A percentile compares a stretch with the other conserved stretches of the same genome.
phyloP scores from a whole-genome alignment of 371 early-diverging fungal genomes.

The Mucor plumbeus region DNA sequence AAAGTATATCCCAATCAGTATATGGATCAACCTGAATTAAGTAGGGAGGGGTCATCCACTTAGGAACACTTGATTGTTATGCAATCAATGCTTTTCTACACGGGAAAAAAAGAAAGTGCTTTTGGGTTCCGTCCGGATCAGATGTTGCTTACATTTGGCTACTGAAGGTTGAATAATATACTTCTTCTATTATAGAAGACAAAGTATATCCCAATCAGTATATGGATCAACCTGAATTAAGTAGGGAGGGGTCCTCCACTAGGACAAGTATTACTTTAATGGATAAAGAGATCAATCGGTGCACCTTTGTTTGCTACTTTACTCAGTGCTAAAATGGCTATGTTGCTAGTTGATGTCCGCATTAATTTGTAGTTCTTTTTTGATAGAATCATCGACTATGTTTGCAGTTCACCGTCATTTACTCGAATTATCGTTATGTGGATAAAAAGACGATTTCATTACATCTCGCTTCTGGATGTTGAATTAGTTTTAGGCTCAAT shows the following conservation, averaged over 20 bases:
- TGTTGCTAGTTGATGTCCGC: conserved; percentile 1
- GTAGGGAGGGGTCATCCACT: background rate
- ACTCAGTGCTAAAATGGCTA: background rate
- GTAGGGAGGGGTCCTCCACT: background rate
- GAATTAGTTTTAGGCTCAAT: too few species aligned
- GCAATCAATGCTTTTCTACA: conserved; percentile 3
- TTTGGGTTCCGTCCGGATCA: conserved; percentile 5
- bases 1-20: conserved; percentile 7
- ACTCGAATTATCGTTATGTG: too few species aligned
- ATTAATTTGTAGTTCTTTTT: background rate
- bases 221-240: conserved; percentile 7
- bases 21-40: conserved; percentile 7
- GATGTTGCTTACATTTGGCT: conserved; percentile 9
- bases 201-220: conserved; percentile 7
- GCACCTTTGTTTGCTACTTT: conserved; percentile 7
- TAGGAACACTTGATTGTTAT: too few species aligned
- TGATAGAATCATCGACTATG: too few species aligned
- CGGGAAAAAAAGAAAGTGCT: conserved; percentile 6
- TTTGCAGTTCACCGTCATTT: too few species aligned
- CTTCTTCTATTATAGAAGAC: background rate
- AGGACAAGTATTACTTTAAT: conserved; percentile 6
- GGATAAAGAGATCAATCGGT: conserved; percentile 2
- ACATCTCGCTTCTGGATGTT: too few species aligned
- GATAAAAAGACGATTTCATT: too few species aligned
- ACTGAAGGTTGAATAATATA: conserved; percentile 5